Base-by-base conservation (phyloP, 352 stramenopile species). In the Phytophthora niederhauseri region DNA sequence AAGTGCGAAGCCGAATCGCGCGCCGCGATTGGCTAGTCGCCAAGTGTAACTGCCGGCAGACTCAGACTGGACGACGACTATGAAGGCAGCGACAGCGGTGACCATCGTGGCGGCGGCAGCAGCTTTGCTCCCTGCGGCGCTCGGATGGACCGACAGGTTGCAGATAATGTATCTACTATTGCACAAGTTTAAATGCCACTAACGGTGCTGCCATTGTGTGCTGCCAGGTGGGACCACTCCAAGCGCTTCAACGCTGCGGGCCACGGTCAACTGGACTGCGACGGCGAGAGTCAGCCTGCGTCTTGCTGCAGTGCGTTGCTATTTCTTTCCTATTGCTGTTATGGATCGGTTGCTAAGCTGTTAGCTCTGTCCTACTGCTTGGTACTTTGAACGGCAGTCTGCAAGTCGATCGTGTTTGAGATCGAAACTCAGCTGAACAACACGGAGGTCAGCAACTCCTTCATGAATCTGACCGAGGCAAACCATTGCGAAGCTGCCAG, bases 381-480 rank as follows among this genome's bases (percentile, higher is more conserved):
- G 34, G 7, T 48, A 20, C 43, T 20, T 41, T 28, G 38, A 17
- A 28, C 7, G 7, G 19, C 57, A 94, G 87, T 95, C 34, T 95
- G 87, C 77, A 87, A 87, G 71, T 89, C 82, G 20, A 93, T 95
- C 57, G 84, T 95, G 54, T 79, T 83, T 57, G 81, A 93, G 63
- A 93, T 95, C 45, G 87, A 95, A 67, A 86, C 75, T 38, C 82
- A 93, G 74, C 66, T 95, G 34, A 90, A 94, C 73, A 87, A 80
- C 64, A 95, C 87, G 11, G 49, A 75, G 65, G 85, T 90, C 51
- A 50, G 54, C 7, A 36, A 51, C 30, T 26, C 24, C 6, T 43
- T 36, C 9, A 31, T 31, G 14, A 34, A 17, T 30, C 41, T 48
- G 26, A 15, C 15, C 26, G 22, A 31, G 48, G 7, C 3, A 7